These are phyloP conservation scores for Trypanosoma boissoni DNA, from an alignment of 208 protist genomes.

Conservation along the genomic window DNA sequence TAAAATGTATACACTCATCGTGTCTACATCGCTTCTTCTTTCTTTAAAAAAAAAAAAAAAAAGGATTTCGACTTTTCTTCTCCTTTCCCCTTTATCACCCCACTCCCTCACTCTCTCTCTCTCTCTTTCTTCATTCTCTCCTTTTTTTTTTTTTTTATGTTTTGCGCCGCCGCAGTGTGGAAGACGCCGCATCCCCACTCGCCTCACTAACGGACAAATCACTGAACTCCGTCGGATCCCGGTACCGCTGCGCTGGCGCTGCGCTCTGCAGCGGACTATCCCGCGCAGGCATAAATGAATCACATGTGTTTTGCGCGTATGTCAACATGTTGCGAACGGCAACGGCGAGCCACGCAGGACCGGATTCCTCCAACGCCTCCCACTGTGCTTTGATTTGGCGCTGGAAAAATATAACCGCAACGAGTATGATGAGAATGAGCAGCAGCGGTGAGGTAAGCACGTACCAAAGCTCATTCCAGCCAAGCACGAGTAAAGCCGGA, in stretches of 20 bases:
- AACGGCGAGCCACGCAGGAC: conserved; percentile 54
- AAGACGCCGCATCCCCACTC: background rate
- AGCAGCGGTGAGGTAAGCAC: conserved; percentile 67
- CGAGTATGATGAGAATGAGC: conserved; percentile 44
- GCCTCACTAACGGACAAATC: background rate
- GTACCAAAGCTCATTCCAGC: conserved; percentile 85
- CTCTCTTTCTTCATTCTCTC: background rate
- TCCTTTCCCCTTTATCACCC: background rate
- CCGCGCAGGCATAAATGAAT: conserved; percentile 2
- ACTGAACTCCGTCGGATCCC: background rate
- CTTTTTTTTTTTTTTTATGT: background rate
- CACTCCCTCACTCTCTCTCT: background rate
- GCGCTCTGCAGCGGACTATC: no score
- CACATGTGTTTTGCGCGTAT: background rate
- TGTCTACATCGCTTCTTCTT: no score
- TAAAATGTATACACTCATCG: no score
- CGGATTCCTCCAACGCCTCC: conserved; percentile 75
- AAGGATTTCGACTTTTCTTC: no score
- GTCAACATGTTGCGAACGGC: conserved; percentile 36
- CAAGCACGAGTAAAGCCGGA: conserved; percentile 58
- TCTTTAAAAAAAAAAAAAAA: no score
- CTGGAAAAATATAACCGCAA: conserved; percentile 63
- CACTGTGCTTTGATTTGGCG: conserved; percentile 61
- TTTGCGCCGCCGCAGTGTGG: background rate
- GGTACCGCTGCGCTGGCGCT: background rate